Evolutionary conservation across 75 land plant species (phyloP).

Genomic region (Picea sitchensis): DNA sequence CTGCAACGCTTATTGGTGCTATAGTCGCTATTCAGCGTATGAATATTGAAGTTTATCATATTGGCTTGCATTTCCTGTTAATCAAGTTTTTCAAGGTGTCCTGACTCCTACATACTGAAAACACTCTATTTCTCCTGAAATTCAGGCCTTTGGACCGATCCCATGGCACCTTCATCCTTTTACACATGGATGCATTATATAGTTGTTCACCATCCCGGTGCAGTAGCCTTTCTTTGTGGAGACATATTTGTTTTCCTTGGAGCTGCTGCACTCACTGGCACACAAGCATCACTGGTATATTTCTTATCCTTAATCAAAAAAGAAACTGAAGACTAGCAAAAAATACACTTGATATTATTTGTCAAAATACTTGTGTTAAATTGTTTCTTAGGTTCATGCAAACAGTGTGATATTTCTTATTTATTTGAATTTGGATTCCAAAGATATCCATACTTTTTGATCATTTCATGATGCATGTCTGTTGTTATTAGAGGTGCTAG

Average conservation of each 20-base stretch:
- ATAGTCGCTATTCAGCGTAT: constrained; percentile 58
- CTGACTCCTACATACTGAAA: neutral
- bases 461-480: no score
- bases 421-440: neutral
- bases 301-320: neutral
- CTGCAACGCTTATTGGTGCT: constrained; percentile 34
- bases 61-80: constrained; percentile 3
- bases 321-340: neutral
- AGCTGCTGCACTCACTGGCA: constrained; percentile 28
- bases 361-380: neutral
- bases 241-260: constrained; percentile 41
- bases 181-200: constrained; percentile 46
- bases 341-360: neutral
- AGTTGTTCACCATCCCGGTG: constrained; percentile 41
- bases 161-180: constrained; percentile 11
- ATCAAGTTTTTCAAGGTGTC: neutral
- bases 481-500: no score
- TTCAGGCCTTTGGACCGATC: constrained; percentile 59
- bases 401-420: neutral
- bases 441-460: neutral
- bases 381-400: neutral
- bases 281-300: constrained; percentile 70
- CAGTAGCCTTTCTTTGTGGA: constrained; percentile 39
- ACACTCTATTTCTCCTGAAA: neutral
- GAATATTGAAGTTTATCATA: constrained; percentile 18